phyloP scores from a whole-genome alignment of 2,329 filamentous ascomycete genomes.

The Colletotrichum viniferum region DNA sequence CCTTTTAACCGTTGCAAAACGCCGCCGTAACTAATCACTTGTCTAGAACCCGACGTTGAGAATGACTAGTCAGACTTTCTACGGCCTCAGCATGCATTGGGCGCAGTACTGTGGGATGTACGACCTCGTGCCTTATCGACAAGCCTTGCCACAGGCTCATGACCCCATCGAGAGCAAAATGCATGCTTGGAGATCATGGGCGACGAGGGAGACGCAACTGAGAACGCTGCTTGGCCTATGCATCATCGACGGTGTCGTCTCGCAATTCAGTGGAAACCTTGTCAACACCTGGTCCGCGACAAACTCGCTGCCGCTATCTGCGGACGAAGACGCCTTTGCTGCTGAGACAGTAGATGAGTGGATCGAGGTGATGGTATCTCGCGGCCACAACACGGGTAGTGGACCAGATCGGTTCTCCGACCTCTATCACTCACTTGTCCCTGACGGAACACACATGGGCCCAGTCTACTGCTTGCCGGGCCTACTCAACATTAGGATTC shows the following conservation, averaged over 20 bases:
- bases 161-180: not conserved
- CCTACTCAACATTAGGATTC: not conserved
- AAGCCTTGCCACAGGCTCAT: not conserved
- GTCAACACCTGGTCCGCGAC: not conserved
- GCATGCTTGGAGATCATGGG: not conserved
- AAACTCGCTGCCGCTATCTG: not conserved
- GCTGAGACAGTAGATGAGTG: not conserved
- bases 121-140: not conserved
- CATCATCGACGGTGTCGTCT: not conserved
- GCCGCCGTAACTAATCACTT: not conserved
- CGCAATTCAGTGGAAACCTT: not conserved
- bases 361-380: not conserved
- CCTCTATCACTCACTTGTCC: not conserved
- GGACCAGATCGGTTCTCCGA: not conserved
- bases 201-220: not conserved
- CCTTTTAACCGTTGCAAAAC: rapidly evolving
- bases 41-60: not conserved
- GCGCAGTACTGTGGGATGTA: not conserved
- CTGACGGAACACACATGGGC: not conserved
- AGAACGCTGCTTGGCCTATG: not conserved
- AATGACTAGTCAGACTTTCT: not conserved
- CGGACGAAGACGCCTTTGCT: not conserved
- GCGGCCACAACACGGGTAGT: not conserved
- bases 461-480: not conserved
- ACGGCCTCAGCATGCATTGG: not conserved